These are phyloP conservation scores for Calonectria pteridis DNA, from an alignment of 2,329 filamentous ascomycete genomes.

Conservation along the genomic window DNA sequence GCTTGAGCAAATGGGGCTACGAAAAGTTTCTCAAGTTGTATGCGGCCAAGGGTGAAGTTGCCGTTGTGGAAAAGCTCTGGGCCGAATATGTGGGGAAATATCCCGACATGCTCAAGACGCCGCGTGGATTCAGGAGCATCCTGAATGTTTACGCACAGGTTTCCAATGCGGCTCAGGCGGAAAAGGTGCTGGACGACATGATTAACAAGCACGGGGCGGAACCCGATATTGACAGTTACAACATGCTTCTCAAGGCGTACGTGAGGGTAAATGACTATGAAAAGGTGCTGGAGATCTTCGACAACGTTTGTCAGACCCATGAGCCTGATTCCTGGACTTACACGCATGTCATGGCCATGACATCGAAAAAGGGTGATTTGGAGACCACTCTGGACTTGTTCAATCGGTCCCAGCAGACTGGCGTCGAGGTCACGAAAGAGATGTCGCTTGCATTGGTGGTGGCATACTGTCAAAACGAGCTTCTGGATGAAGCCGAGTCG, in stretches of 20 bases:
- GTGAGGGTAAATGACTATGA: slow-evolving; percentile 74
- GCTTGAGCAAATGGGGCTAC: slow-evolving; percentile 59
- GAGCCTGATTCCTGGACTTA: slow-evolving; percentile 75
- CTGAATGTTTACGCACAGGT: slow-evolving; percentile 79
- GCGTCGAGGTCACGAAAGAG: slow-evolving; percentile 63
- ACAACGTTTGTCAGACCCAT: slow-evolving; percentile 64
- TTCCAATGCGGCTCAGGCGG: slow-evolving; percentile 72
- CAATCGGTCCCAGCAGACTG: slow-evolving; percentile 67
- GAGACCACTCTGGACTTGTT: slow-evolving; percentile 76
- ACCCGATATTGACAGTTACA: slow-evolving; percentile 76
- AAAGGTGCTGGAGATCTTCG: slow-evolving; percentile 74
- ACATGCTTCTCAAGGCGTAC: slow-evolving; percentile 80
- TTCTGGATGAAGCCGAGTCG: slow-evolving; percentile 52
- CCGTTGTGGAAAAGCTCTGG: slow-evolving; percentile 60
- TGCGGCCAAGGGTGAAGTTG: slow-evolving; percentile 61
- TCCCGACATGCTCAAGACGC: slow-evolving; percentile 48
- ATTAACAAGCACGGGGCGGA: slow-evolving; percentile 63
- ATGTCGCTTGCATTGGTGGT: slow-evolving; percentile 76
- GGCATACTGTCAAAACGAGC: slow-evolving; percentile 67
- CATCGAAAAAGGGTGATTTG: slow-evolving; percentile 79
- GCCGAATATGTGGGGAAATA: slow-evolving; percentile 55
- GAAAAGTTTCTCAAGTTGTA: slow-evolving; percentile 64
- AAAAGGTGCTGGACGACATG: slow-evolving; percentile 74
- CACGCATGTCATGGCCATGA: slow-evolving; percentile 79
- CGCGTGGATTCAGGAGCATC: slow-evolving; percentile 66